Evolutionary conservation across 2,329 filamentous ascomycete species (phyloP).

Genomic region (Aspergillus sp.): DNA sequence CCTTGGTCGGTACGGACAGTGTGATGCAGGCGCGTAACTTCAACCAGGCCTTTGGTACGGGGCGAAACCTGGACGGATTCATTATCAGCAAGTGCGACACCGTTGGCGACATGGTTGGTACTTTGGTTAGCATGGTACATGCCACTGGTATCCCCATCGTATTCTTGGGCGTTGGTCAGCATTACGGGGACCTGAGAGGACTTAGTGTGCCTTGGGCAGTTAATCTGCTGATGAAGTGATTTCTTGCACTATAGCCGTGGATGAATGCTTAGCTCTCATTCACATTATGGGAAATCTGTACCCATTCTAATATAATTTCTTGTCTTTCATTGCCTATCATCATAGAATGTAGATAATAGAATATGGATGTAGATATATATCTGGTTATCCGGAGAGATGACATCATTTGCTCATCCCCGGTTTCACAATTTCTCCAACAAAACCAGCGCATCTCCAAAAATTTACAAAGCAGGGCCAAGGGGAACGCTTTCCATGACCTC

Average conservation of each 20-base stretch:
- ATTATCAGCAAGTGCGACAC: constrained; percentile 99
- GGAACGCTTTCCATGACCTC: not conserved
- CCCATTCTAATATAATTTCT: too few relatives aligned
- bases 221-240: constrained; percentile 57
- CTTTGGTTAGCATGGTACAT: constrained; percentile 94
- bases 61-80: constrained; percentile 84
- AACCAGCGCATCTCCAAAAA: not conserved
- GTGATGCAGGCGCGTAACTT: constrained; percentile 97
- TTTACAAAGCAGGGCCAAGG: not conserved
- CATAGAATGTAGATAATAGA: too few relatives aligned
- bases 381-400: not conserved
- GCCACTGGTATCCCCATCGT: constrained; percentile 94
- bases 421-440: not conserved
- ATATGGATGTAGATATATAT: not conserved
- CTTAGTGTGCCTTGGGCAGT: constrained; percentile 66
- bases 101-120: constrained; percentile 98
- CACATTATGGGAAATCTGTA: too few relatives aligned
- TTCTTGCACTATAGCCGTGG: too few relatives aligned
- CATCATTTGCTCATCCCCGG: not conserved
- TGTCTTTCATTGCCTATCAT: too few relatives aligned
- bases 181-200: constrained; percentile 65
- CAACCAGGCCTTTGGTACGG: constrained; percentile 83
- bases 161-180: constrained; percentile 76
- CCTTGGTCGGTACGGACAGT: constrained; percentile 90
- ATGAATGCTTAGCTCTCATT: too few relatives aligned